These are phyloP conservation scores for Viola pubescens DNA, from an alignment of 441 rosid genomes.

Conservation along the genomic window DNA sequence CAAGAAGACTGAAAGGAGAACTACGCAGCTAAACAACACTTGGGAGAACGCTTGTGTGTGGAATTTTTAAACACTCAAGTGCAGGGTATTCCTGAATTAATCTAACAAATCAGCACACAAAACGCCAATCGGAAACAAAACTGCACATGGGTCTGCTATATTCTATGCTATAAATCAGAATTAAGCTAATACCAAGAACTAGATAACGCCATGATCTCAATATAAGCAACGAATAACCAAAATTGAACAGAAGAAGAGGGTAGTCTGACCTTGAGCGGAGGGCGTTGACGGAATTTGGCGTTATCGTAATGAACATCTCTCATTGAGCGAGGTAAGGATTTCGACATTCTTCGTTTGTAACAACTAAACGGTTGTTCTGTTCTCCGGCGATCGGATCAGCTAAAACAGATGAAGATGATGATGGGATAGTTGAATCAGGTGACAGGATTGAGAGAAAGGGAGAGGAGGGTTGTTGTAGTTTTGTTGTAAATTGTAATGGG, in stretches of 20 bases:
- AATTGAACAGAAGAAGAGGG: conserved; percentile 5
- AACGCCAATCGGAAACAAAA: too few relatives aligned
- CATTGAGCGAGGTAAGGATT: conserved; percentile 65
- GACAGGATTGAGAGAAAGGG: conserved; percentile 1
- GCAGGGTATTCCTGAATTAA: too few relatives aligned
- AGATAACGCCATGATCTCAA: too few relatives aligned
- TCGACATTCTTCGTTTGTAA: conserved; percentile 49
- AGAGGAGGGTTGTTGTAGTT: neutral
- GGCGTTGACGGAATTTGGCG: conserved; percentile 90
- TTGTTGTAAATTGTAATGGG: neutral
- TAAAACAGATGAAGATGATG: neutral
- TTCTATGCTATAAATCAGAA: too few relatives aligned
- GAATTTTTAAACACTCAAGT: too few relatives aligned
- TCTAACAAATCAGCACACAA: too few relatives aligned
- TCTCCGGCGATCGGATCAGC: conserved; percentile 7
- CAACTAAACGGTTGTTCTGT: conserved; percentile 10
- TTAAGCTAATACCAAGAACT: too few relatives aligned
- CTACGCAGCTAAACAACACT: too few relatives aligned
- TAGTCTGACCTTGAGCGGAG: conserved; percentile 50
- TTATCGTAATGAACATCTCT: conserved; percentile 85
- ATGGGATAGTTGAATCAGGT: neutral
- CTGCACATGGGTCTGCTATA: too few relatives aligned
- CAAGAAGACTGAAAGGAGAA: too few relatives aligned
- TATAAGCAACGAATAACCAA: too few relatives aligned
- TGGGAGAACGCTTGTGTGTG: too few relatives aligned